Evolutionary conservation across 179 eudicot genomes (phyloP), one percentile per base, ranked within the genome.

Genomic region (Beta macrorhiza): DNA sequence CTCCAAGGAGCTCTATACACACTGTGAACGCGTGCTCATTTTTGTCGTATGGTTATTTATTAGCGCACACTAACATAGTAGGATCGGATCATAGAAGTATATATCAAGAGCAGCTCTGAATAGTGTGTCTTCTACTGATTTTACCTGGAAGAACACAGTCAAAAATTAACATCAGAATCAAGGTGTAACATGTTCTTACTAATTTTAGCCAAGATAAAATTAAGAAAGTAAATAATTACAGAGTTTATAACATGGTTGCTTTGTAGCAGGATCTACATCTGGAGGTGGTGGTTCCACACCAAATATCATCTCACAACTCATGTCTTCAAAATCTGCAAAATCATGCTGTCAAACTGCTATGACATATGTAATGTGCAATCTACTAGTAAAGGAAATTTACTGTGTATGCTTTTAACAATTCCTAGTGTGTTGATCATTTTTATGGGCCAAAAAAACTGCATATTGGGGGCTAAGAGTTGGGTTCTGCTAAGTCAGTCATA

Each of bases 231-330:
- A 9, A 1, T 3, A n/a, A 20, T 84, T 91, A 91, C 97, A 95
- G 78, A 82, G 87, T 85, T 86, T 86, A 85, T 88, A 91, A 76
- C 98, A 93, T 20, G 98, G 94, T 78, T 93, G 92, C 58, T 64
- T 80, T 42, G 90, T 79, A 51, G 87, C 98, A 75, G 94, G 96
- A 90, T 96, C 99, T 32, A 85, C 83, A 14, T 82, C 79, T 80
- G 78, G 72, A 61, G 81, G 17, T 56, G 97, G 96, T 67, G 99
- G 97, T 58, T 90, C 94, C 82, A 84, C 91, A 25, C 99, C 99
- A 82, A 87, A 96, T 85, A 86, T 87, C 89, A 96, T 93, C 73
- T 94, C 91, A 77, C 99, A 96, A 79, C 99, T 96, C 98, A 96
- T 92, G 82, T 96, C 97, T 75, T 96, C 99, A 89, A 90, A 96